A percentile compares a stretch with the other conserved stretches of the same genome.
phyloP scores from a whole-genome alignment of 805 yeast genomes.

The Saccharomycopsis fermentans region DNA sequence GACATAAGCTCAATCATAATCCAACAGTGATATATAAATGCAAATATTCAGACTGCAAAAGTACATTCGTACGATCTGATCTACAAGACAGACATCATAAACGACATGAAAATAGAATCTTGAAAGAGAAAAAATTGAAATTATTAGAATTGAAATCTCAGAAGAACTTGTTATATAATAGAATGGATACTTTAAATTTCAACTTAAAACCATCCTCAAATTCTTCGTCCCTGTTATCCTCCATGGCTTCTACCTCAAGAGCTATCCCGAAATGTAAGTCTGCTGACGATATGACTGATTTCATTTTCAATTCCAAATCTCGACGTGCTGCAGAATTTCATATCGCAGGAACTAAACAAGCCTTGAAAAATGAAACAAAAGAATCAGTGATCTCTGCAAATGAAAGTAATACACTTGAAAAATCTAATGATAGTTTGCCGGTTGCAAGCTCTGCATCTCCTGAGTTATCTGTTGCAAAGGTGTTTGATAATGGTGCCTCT shows the following conservation, averaged over 20 bases:
- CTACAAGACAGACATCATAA: conserved; percentile 36
- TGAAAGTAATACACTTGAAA: neutral
- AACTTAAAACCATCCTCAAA: neutral
- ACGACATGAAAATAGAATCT: conserved; percentile 31
- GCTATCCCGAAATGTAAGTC: neutral
- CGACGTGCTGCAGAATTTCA: neutral
- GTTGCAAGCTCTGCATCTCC: neutral
- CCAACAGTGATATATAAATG: conserved; percentile 47
- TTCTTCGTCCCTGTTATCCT: neutral
- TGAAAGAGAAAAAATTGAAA: conserved; percentile 21
- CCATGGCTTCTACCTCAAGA: neutral
- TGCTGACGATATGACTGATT: neutral
- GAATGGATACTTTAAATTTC: conserved; percentile 15
- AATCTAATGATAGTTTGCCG: neutral
- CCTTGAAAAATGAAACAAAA: neutral
- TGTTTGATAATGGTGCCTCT: neutral
- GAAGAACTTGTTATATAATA: conserved; percentile 9
- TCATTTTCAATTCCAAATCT: neutral
- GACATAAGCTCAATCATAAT: conserved; percentile 55
- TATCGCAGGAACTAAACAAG: neutral
- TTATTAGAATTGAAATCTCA: conserved; percentile 20
- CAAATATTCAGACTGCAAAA: conserved; percentile 38
- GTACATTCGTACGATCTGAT: conserved; percentile 56
- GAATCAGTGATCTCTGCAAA: too few relatives aligned
- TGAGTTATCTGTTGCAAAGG: neutral